Conservation (phyloP, 306 rosid species). For the Medicago truncatula region DNA sequence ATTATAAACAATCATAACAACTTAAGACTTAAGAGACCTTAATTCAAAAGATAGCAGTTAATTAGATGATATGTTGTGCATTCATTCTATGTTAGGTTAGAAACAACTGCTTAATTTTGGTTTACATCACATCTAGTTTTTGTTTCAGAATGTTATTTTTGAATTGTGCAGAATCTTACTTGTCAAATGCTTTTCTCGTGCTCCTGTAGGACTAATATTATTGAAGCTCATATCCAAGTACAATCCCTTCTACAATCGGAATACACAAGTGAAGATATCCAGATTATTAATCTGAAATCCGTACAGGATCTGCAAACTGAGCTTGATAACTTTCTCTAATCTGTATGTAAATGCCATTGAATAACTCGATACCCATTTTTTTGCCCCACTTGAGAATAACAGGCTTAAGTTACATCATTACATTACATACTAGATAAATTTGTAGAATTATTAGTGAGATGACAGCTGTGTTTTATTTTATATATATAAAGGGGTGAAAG, state of each 20-base stretch:
- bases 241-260: constrained; percentile 74
- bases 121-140: constrained; percentile 10
- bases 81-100: constrained; percentile 4
- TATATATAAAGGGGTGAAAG: too few species aligned
- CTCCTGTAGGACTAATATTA: constrained; percentile 74
- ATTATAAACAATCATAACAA: background rate
- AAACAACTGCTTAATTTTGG: constrained; percentile 30
- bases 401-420: constrained; percentile 26
- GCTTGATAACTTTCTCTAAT: constrained; percentile 74
- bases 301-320: constrained; percentile 67
- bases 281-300: constrained; percentile 71
- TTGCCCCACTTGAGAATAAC: constrained; percentile 16
- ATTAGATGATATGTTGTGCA: constrained; percentile 20
- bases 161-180: constrained; percentile 28
- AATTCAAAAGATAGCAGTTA: constrained; percentile 12
- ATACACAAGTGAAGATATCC: constrained; percentile 79
- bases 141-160: constrained; percentile 32
- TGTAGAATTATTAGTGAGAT: constrained; percentile 45
- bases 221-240: constrained; percentile 92
- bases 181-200: constrained; percentile 2
- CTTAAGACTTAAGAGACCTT: background rate
- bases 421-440: constrained; percentile 37
- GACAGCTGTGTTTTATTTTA: constrained; percentile 1
- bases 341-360: constrained; percentile 38
- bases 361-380: constrained; percentile 17